Evolutionary conservation across 352 stramenopile species (phyloP), one percentile per base, ranked within the genome.

Genomic region (Phytophthora melonis): DNA sequence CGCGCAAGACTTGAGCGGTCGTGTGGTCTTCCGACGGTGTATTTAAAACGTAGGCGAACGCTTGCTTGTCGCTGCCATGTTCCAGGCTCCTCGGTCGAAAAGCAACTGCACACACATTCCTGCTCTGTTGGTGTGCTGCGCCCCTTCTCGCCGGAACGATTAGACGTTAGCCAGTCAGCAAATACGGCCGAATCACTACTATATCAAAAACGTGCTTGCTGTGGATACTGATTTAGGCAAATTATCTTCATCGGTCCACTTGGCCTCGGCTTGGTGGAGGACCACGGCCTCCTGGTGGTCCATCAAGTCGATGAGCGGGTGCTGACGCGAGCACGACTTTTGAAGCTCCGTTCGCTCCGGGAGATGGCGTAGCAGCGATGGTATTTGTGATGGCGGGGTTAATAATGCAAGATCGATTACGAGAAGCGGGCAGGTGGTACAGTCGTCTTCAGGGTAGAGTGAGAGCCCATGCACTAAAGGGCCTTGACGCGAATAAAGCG

Each of bases 361-460:
- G 16, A 52, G 16, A 10, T 52, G 43, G 16, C 18, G 3, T 19
- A 23, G n/a, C 11, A 52, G 43, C 43, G 43, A n/a, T 10, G 43
- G 5, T 10, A 16, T 21, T 21, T 7, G 43, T 19, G 14, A n/a
- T 1, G 43, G 6, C n/a, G 25, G 43, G 7, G 43, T 21, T 19
- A 16, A 5, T 2, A 52, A 16, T 10, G 43, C 43, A 43, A 43
- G 13, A 16, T 25, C 63, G 11, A 70, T 53, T n/a, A n/a, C 63
- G 3, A 58, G 41, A 0, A 74, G 30, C 25, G 66, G 54, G 23
- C 52, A 77, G 23, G 63, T 72, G 9, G 25, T n/a, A 13, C 54
- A 69, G 5, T 56, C 52, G 14, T 52, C 11, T 5, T 63, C 34
- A 14, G 36, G 16, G 7, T 57, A 62, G 2, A 62, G 27, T 5